Conservation (phyloP, 2,329 filamentous ascomycete genomes). For the Endocalyx cinctus region DNA sequence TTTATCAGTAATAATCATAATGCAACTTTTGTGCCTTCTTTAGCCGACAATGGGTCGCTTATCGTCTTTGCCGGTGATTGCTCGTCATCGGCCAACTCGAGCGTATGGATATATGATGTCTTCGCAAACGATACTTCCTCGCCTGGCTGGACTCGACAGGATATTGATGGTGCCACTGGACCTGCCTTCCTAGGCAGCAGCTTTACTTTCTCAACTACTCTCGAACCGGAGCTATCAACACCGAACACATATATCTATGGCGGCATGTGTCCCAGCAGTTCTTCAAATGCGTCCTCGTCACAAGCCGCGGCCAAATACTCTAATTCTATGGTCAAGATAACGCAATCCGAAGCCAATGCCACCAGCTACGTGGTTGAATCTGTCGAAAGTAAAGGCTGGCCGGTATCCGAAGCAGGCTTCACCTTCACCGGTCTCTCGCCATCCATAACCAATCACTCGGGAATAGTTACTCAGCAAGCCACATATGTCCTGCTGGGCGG, state of each 20-base stretch:
- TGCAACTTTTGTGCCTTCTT: slow-evolving; percentile 63
- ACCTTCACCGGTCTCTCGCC: slow-evolving; percentile 70
- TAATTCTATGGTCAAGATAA: slow-evolving; percentile 69
- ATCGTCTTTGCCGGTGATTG: slow-evolving; percentile 74
- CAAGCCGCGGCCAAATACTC: slow-evolving; percentile 71
- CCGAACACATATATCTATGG: slow-evolving; percentile 72
- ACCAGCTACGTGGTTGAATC: slow-evolving; percentile 32
- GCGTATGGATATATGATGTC: slow-evolving; percentile 65
- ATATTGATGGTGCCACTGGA: slow-evolving; percentile 19
- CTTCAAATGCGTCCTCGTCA: slow-evolving; percentile 48
- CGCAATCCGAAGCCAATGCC: slow-evolving; percentile 35
- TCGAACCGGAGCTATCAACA: slow-evolving; percentile 47
- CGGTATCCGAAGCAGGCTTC: slow-evolving; percentile 82
- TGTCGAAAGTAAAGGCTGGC: slow-evolving; percentile 50
- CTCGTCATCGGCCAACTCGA: slow-evolving; percentile 42
- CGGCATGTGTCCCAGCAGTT: slow-evolving; percentile 74
- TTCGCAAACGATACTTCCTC: slow-evolving; percentile 32
- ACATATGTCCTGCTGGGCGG: slow-evolving; percentile 81
- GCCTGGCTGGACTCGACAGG: slow-evolving; percentile 37
- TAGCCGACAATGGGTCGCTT: slow-evolving; percentile 65
- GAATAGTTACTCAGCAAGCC: slow-evolving; percentile 64
- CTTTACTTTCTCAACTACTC: slow-evolving; percentile 63
- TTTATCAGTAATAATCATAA: slow-evolving; percentile 53
- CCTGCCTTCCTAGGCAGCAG: slow-evolving; percentile 51
- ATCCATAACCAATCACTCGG: slow-evolving; percentile 64